Evolutionary conservation across 306 rosid species (phyloP), one percentile per base, ranked within the genome.

Genomic region (Bauhinia variegata): DNA sequence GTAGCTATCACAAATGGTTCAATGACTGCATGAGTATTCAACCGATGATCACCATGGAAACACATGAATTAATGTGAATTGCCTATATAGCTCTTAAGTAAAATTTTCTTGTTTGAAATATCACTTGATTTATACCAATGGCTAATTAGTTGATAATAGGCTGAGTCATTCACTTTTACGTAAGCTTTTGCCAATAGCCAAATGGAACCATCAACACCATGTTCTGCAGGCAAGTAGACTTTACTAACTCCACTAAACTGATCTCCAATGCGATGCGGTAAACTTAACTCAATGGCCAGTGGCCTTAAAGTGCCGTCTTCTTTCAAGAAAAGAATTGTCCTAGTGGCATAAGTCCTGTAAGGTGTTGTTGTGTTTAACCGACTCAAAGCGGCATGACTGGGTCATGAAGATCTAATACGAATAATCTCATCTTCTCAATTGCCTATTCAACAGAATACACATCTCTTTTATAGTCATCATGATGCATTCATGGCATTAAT

Each of bases 1-100:
- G 80, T 60, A 32, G 78, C 78, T 47, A 80, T 80, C 11, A 75
- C 19, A 6, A 80, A 82, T 30, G 96, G 96, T 44, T 89, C 96
- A 32, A 87, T 80, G 12, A 68, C 86, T 18, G 92, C 96, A 73
- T 91, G 97, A 38, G 97, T 91, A 49, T 86, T 62, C 59, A 91
- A 61, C 95, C 90, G 16, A 32, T 11, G 53, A 44, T 2, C 15
- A 13, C 13, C 5, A 23, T 23, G 9, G 44, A 44, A 2, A 36
- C 1, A 15, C 31, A 16, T 46, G 1, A 15, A 32, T 0, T 46
- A 15, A 11, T 49, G 30, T 46, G 0, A 12, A 32, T 0, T 46
- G 15, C 11, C 58, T 51, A 32, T 41, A 18, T 17, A 33, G 23
- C 15, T 34, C 41, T 36, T 32, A 32, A 18, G 28, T 58, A 3